Conservation (phyloP, 306 rosid species). For the Neltuma alba region DNA sequence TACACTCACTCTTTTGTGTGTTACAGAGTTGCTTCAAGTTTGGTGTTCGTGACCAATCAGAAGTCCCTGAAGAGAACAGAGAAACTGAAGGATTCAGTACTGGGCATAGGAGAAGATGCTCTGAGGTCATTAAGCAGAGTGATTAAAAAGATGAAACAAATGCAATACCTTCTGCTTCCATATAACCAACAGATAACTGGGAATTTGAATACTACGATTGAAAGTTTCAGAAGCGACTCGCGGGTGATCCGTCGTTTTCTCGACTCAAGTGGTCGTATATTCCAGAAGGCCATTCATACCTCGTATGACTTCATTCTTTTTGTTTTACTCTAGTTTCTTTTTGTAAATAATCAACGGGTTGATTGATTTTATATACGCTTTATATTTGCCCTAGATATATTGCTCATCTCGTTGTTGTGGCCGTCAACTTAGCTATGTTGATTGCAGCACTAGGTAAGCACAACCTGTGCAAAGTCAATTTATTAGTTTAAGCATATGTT, state of each 20-base stretch:
- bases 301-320: conserved; percentile 43
- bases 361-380: neutral
- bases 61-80: conserved; percentile 49
- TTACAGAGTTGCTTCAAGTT: conserved; percentile 66
- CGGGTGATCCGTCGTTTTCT: conserved; percentile 49
- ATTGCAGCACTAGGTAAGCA: conserved; percentile 57
- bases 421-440: conserved; percentile 53
- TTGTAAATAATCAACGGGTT: neutral
- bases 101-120: conserved; percentile 58
- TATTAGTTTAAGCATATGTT: neutral
- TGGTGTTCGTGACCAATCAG: conserved; percentile 50
- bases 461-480: neutral
- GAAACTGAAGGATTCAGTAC: conserved; percentile 50
- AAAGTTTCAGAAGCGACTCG: conserved; percentile 51
- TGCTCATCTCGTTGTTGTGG: conserved; percentile 56
- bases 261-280: conserved; percentile 40
- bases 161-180: conserved; percentile 60
- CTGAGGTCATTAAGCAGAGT: conserved; percentile 44
- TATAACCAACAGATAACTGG: conserved; percentile 49
- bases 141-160: conserved; percentile 48
- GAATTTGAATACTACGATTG: conserved; percentile 46
- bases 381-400: conserved; percentile 42
- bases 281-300: conserved; percentile 51
- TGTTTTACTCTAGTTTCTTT: neutral
- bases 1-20: neutral